Evolutionary conservation across 148 eudicot species (phyloP).

Genomic region (Fagopyrum esculentum): DNA sequence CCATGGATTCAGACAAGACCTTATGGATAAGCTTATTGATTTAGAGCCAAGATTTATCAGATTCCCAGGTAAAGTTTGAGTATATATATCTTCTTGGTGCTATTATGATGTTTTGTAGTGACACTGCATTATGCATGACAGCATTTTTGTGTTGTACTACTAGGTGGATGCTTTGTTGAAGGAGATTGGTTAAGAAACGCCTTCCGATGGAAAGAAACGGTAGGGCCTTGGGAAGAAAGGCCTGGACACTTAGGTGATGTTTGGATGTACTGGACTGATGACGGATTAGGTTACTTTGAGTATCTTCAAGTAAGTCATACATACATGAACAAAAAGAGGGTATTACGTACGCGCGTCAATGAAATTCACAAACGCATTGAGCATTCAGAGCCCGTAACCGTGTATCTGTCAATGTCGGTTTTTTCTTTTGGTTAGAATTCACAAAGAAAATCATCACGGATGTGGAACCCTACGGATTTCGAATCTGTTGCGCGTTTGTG

Average conservation of each 20-base stretch:
- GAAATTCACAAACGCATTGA: no score
- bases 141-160: slow-evolving; percentile 7
- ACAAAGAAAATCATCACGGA: no score
- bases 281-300: slow-evolving; percentile 65
- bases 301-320: slow-evolving; percentile 23
- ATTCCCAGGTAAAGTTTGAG: slow-evolving; percentile 62
- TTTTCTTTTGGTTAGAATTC: no score
- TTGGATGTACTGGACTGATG: slow-evolving; percentile 76
- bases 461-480: no score
- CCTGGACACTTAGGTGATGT: slow-evolving; percentile 71
- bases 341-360: no score
- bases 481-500: no score
- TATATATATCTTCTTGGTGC: neutral
- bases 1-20: slow-evolving; percentile 86
- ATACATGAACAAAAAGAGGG: no score
- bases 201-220: slow-evolving; percentile 78
- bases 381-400: no score
- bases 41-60: slow-evolving; percentile 80
- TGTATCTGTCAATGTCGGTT: no score
- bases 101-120: neutral
- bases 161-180: slow-evolving; percentile 92
- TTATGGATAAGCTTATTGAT: slow-evolving; percentile 62
- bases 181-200: slow-evolving; percentile 71
- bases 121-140: neutral
- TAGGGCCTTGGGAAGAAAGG: slow-evolving; percentile 84